These are phyloP conservation scores for Clathrus columnatus DNA, from an alignment of 768 basidiomycete species.

Conservation along the genomic window DNA sequence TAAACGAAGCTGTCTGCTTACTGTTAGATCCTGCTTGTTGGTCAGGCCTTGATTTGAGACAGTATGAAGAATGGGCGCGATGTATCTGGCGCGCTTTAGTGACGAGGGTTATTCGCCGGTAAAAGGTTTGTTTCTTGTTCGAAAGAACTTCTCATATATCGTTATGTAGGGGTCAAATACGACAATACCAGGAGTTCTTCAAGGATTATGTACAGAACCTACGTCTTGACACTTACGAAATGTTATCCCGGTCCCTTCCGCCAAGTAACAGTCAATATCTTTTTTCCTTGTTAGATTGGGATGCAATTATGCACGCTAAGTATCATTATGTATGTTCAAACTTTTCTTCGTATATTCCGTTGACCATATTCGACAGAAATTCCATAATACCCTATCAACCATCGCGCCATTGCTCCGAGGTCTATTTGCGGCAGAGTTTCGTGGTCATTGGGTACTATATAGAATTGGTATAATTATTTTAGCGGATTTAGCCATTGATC, in stretches of 20 bases:
- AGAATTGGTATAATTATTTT: constrained; percentile 62
- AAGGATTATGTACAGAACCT: constrained; percentile 5
- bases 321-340: constrained; percentile 7
- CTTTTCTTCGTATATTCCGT: not conserved
- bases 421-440: constrained; percentile 75
- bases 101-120: constrained; percentile 64
- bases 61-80: constrained; percentile 65
- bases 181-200: constrained; percentile 58
- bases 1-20: constrained; percentile 48
- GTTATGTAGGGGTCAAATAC: constrained; percentile 49
- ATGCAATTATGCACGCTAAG: constrained; percentile 10
- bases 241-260: not conserved
- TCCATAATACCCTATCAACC: constrained; percentile 50
- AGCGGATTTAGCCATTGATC: constrained; percentile 72
- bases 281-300: constrained; percentile 2
- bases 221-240: constrained; percentile 4
- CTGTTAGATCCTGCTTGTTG: constrained; percentile 65
- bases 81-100: constrained; percentile 73
- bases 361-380: constrained; percentile 35
- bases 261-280: constrained; percentile 1
- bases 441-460: constrained; percentile 57
- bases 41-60: constrained; percentile 52
- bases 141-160: not conserved
- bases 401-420: constrained; percentile 62
- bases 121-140: constrained; percentile 15